A percentile compares a stretch with the other conserved stretches of the same genome.
phyloP scores from a whole-genome alignment of 257 asterid species.

The Nicotiana obtusifolia region DNA sequence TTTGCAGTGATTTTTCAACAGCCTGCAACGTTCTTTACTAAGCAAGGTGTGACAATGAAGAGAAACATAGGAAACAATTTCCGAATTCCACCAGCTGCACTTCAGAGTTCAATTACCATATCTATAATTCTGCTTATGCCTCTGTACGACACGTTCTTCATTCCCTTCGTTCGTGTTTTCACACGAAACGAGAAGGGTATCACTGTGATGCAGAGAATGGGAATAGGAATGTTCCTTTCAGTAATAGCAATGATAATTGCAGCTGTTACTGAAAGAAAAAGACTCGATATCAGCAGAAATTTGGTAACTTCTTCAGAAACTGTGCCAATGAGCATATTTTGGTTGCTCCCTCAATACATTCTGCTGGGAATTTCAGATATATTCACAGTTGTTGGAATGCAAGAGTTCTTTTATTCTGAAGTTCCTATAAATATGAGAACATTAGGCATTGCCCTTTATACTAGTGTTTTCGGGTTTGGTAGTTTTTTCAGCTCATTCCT shows the following conservation, averaged over 20 bases:
- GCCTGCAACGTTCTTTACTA: conserved; percentile 90
- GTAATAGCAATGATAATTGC: conserved; percentile 80
- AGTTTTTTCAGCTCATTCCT: conserved; percentile 70
- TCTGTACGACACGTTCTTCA: conserved; percentile 52
- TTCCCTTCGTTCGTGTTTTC: conserved; percentile 54
- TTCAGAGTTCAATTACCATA: conserved; percentile 83
- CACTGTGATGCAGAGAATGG: conserved; percentile 76
- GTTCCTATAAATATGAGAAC: conserved; percentile 83
- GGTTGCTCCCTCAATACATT: conserved; percentile 89
- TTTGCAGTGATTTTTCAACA: conserved; percentile 93
- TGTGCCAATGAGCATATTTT: conserved; percentile 56
- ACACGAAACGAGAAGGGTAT: conserved; percentile 64
- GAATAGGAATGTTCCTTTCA: conserved; percentile 78
- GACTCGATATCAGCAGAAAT: conserved; percentile 35
- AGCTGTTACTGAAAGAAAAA: conserved; percentile 50
- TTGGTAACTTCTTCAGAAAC: conserved; percentile 9
- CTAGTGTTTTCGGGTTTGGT: conserved; percentile 86
- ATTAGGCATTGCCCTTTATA: conserved; percentile 79
- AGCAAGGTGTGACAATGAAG: conserved; percentile 89
- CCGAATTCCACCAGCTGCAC: conserved; percentile 94
- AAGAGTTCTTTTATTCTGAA: conserved; percentile 76
- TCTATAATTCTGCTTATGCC: conserved; percentile 83
- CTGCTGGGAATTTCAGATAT: conserved; percentile 82
- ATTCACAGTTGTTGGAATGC: conserved; percentile 97
- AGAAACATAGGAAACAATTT: conserved; percentile 54